These are phyloP conservation scores for Lachancea mirantina DNA, from an alignment of 805 yeast genomes.

Conservation along the genomic window DNA sequence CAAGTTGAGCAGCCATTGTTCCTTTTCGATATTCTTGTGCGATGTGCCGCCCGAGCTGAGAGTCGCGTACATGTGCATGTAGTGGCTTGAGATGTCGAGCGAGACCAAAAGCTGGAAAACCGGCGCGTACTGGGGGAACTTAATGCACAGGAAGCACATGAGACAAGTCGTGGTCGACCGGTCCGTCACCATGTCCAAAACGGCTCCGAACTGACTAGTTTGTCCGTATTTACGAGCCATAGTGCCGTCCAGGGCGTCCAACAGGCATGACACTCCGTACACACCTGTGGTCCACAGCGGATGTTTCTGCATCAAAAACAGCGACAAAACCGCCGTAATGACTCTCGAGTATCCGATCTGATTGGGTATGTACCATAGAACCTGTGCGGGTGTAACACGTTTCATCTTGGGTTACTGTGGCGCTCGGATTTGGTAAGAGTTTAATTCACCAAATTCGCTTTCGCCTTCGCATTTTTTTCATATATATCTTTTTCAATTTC, in stretches of 20 bases:
- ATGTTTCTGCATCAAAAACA: constrained; percentile 73
- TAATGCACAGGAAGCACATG: constrained; percentile 73
- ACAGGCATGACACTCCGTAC: constrained; percentile 80
- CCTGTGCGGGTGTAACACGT: constrained; percentile 40
- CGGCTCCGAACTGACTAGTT: constrained; percentile 90
- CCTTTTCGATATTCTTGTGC: constrained; percentile 75
- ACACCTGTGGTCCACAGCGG: constrained; percentile 71
- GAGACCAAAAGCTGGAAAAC: constrained; percentile 80
- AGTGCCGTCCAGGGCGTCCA: constrained; percentile 94
- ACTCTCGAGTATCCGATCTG: constrained; percentile 86
- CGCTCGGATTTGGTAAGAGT: no score
- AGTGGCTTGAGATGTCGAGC: constrained; percentile 85
- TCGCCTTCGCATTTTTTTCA: neutral
- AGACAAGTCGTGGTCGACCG: constrained; percentile 94
- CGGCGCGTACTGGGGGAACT: constrained; percentile 52
- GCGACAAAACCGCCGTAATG: constrained; percentile 70
- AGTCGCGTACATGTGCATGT: constrained; percentile 98
- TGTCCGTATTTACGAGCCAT: constrained; percentile 89
- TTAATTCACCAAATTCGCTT: no score
- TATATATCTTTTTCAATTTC: no score
- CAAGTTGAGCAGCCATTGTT: constrained; percentile 65
- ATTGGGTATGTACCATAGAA: constrained; percentile 81
- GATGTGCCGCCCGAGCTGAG: constrained; percentile 68
- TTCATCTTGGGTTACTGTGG: no score
- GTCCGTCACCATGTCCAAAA: constrained; percentile 97